These are phyloP conservation scores for Scytalidium lignicola DNA, from an alignment of 2,329 filamentous ascomycete genomes.

Conservation along the genomic window DNA sequence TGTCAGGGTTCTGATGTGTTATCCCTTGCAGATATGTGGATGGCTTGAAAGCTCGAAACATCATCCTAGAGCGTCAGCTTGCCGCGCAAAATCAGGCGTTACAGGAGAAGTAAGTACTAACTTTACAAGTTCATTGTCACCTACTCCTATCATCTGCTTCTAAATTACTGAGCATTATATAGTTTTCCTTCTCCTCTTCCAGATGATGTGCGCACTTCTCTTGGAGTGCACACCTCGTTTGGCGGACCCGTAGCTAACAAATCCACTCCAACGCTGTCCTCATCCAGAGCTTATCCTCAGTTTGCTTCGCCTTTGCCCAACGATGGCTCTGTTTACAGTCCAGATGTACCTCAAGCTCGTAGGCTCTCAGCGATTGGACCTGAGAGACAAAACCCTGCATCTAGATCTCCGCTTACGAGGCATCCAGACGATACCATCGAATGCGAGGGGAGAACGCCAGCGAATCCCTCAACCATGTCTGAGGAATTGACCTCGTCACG, in stretches of 20 bases:
- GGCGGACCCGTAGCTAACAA: background rate
- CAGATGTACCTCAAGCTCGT: background rate
- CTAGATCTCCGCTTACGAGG: background rate
- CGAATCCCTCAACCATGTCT: background rate
- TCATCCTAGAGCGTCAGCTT: background rate
- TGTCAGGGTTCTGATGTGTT: background rate
- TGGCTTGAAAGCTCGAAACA: background rate
- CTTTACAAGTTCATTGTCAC: background rate
- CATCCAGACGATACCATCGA: background rate
- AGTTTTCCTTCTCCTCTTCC: background rate
- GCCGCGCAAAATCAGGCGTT: background rate
- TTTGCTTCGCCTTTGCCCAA: background rate
- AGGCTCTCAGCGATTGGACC: background rate
- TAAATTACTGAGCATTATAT: background rate
- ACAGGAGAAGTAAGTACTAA: background rate
- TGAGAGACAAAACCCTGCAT: background rate
- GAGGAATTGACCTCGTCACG: background rate
- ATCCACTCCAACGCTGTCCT: background rate
- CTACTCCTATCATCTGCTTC: background rate
- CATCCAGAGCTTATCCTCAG: background rate
- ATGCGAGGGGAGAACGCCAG: background rate
- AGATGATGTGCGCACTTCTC: background rate
- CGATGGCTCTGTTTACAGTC: background rate
- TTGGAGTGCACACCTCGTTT: background rate
- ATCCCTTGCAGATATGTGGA: background rate